These are phyloP conservation scores for Aspergillus awamori DNA, from an alignment of 2,329 filamentous ascomycete species.

Conservation along the genomic window DNA sequence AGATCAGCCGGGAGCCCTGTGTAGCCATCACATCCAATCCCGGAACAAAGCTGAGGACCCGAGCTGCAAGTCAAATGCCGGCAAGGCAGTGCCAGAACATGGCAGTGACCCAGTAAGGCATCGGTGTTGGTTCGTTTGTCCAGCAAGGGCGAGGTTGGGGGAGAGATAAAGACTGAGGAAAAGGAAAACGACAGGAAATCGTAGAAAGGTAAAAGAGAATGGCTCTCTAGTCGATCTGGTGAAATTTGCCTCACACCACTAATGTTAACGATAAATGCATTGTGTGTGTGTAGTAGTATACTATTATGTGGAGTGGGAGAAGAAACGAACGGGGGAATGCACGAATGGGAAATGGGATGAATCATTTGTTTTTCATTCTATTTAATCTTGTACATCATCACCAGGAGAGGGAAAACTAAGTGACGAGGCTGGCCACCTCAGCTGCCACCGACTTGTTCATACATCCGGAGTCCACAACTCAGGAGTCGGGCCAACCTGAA, in stretches of 20 bases:
- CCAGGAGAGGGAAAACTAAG: neutral
- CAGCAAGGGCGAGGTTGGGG: constrained; percentile 7
- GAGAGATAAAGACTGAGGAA: neutral
- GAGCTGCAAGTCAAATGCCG: constrained; percentile 1
- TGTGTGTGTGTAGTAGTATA: neutral
- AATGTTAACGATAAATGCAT: neutral
- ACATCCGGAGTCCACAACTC: neutral
- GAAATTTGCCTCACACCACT: neutral
- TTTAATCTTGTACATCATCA: neutral
- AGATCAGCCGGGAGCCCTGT: constrained; percentile 2
- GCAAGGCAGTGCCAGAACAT: neutral
- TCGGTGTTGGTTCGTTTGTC: neutral
- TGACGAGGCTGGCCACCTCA: constrained; percentile 13
- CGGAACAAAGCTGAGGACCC: neutral
- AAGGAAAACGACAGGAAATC: neutral
- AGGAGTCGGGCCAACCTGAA: neutral
- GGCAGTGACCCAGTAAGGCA: neutral
- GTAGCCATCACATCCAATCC: constrained; percentile 3
- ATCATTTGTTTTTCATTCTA: neutral
- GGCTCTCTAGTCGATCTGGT: neutral
- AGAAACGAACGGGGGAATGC: constrained; percentile 10
- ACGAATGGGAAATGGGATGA: neutral
- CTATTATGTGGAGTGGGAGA: neutral
- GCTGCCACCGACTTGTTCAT: neutral
- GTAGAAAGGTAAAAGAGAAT: neutral